Evolutionary conservation across 805 yeast genomes (phyloP), one percentile per base, ranked within the genome.

Genomic region (Ogataea trehalophila): DNA sequence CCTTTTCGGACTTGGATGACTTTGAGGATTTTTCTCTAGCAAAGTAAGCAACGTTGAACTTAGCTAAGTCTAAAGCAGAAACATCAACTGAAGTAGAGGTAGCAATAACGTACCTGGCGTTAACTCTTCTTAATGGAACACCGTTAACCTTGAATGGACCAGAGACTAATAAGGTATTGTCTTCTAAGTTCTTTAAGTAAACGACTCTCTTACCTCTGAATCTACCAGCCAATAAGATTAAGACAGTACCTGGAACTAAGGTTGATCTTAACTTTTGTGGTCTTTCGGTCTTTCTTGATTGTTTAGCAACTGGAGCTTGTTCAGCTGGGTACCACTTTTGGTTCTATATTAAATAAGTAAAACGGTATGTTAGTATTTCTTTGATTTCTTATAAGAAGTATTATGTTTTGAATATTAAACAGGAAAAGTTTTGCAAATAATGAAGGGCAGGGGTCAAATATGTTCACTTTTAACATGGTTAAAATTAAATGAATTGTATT

Each of bases 121-220:
- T 94, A 65, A 92, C 98, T 83, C 97, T 88, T 86, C 98, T 90
- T 75, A 92, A 82, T 74, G 99, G 98, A 63, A 92, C 99, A 81
- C 99, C 99, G 80, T 92, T 92, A 69, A 92, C 88, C 84, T 94
- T 92, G 96, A 92, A 94, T 68, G 99, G 99, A 73, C 99, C 99
- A 55, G 97, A 78, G 57, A 92, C 96, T 71, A 92, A 86, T 68
- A 92, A 80, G 59, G 97, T 92, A 89, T 89, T 88, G 84, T 94
- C 98, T 79, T 90, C 96, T 71, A 94, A 83, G 75, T 85, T 77
- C 85, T 92, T 92, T 74, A 92, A 85, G 86, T 86, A 87, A 60
- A 92, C 98, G 67, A 94, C 99, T 80, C 98, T 91, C 88, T 92
- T 94, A 75, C 99, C 99, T 79, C 99, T 88, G 95, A 90, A 92